phyloP scores from a whole-genome alignment of 2,329 filamentous ascomycete genomes.

The Apiospora arundinis region DNA sequence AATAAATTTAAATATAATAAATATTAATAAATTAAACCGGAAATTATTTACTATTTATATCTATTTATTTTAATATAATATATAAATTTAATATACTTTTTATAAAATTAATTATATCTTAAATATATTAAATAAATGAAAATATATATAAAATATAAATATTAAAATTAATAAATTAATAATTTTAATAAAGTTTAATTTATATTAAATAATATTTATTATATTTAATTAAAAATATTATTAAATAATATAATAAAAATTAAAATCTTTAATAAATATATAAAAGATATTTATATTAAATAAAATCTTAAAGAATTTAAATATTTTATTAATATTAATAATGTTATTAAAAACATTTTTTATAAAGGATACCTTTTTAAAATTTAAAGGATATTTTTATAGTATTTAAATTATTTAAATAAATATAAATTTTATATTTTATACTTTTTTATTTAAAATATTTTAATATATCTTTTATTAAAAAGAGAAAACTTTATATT shows the following conservation, averaged over 20 bases:
- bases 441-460: neutral
- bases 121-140: neutral
- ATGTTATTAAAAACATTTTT: conserved; percentile 1
- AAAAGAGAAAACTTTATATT: neutral
- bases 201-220: neutral
- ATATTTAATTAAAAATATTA: neutral
- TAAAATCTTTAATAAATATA: neutral
- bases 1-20: conserved; percentile 12
- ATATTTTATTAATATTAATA: neutral
- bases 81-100: neutral
- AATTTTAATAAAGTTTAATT: neutral
- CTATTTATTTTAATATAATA: neutral
- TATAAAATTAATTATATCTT: neutral
- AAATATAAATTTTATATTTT: conserved; percentile 10
- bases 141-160: neutral
- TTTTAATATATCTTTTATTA: neutral
- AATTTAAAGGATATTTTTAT: neutral
- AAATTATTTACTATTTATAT: neutral
- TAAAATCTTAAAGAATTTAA: neutral
- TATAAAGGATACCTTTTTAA: neutral
- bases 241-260: neutral
- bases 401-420: conserved; percentile 6
- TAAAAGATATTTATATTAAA: neutral
- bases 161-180: neutral
- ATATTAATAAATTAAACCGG: neutral